These are phyloP conservation scores for Sungouiozyma ichnusensis DNA, from an alignment of 805 yeast species.

Conservation along the genomic window DNA sequence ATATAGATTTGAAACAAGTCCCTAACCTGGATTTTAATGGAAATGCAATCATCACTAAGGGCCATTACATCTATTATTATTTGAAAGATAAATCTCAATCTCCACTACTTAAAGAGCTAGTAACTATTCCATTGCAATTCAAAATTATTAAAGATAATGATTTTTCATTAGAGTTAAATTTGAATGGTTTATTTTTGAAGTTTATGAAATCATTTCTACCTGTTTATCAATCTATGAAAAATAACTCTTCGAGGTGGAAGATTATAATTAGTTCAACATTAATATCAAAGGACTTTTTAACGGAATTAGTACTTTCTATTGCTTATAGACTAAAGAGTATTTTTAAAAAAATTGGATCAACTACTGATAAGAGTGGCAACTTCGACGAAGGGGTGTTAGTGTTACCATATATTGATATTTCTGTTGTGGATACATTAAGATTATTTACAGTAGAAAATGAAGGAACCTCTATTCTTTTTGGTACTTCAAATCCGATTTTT, in stretches of 20 bases:
- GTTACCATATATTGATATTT: conserved; percentile 54
- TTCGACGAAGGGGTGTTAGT: conserved; percentile 24
- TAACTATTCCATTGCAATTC: conserved; percentile 24
- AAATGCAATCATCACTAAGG: conserved; percentile 12
- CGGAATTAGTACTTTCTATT: conserved; percentile 32
- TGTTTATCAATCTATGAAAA: conserved; percentile 6
- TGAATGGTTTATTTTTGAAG: background rate
- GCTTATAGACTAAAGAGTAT: conserved; percentile 27
- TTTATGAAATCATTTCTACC: background rate
- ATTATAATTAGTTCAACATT: conserved; percentile 31
- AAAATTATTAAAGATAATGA: conserved; percentile 10
- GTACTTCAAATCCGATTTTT: conserved; percentile 59
- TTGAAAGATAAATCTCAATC: conserved; percentile 28
- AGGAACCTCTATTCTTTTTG: conserved; percentile 37
- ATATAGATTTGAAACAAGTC: conserved; percentile 9
- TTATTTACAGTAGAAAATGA: conserved; percentile 22
- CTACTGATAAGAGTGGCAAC: conserved; percentile 35
- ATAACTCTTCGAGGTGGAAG: conserved; percentile 30
- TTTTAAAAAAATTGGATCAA: conserved; percentile 27
- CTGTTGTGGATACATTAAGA: conserved; percentile 41
- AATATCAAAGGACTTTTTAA: conserved; percentile 33
- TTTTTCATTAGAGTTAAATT: background rate
- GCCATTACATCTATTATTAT: conserved; percentile 17
- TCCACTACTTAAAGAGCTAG: conserved; percentile 29
- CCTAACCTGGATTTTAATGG: conserved; percentile 12